Evolutionary conservation across 805 yeast genomes (phyloP), one percentile per base, ranked within the genome.

Genomic region (Priceomyces melissophilus): DNA sequence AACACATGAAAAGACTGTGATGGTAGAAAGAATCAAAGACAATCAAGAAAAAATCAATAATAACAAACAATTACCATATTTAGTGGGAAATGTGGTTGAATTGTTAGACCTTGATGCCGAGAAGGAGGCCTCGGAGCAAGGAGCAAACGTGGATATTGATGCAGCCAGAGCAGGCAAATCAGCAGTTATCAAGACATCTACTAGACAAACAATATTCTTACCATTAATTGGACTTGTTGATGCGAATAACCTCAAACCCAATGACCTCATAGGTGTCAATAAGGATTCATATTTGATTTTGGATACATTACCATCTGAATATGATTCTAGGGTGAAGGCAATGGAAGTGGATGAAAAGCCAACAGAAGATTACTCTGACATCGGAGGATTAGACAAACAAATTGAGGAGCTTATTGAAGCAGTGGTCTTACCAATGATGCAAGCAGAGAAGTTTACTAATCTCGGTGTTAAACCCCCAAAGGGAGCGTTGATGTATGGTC

Each of bases 321-420:
- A 93, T 60, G 99, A 93, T 64, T 85, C 95, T 41, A 79, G 99
- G 55, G 99, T 93, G 39, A 93, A 93, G 69, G 98, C 98, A 10
- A 87, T 93, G 99, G 99, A 93, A 65, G 99, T 93, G 38, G 99
- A 93, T 61, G 99, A 93, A 68, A 90, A 91, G 60, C 99, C 99
- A 44, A 85, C 96, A 1, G 99, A 93, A 63, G 88, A 96, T 9
- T 93, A 93, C 60, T 82, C 95, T 1, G 99, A 93, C 62, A 95
- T 93, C 53, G 99, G 99, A 59, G 99, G 99, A 9, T 75, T 93
- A 54, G 98, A 91, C 65, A 93, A 93, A 67, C 99, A 93, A 65
- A 93, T 93, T 54, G 98, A 93, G 69, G 99, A 93, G 65, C 75
- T 93, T 46, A 96, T 91, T 41, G 99, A 93, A 70, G 99, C 98